Conservation (phyloP, 2,329 filamentous ascomycete species). For the Diplodia sapinea region DNA sequence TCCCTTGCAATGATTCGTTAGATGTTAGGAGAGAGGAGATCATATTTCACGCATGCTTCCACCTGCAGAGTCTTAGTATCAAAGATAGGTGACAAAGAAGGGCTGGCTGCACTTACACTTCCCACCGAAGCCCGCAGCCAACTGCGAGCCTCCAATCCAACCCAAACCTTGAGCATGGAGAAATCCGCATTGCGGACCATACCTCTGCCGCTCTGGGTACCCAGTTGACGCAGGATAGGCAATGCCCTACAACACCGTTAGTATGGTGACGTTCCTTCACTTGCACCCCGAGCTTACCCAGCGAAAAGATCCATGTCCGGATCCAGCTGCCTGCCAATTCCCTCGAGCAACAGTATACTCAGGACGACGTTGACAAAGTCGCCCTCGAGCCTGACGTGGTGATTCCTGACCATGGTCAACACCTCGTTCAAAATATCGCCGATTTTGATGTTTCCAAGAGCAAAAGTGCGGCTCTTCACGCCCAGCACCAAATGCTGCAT, state of each 20-base stretch:
- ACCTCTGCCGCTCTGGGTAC: constrained; percentile 69
- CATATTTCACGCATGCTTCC: constrained; percentile 88
- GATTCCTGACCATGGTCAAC: constrained; percentile 84
- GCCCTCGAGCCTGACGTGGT: constrained; percentile 93
- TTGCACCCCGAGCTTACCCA: constrained; percentile 56
- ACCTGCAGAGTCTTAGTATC: constrained; percentile 58
- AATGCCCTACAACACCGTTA: constrained; percentile 65
- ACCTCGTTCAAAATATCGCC: constrained; percentile 93
- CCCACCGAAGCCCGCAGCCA: constrained; percentile 91
- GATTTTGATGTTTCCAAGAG: constrained; percentile 92
- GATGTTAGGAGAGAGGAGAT: constrained; percentile 85
- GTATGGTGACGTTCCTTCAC: neutral
- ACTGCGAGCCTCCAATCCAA: constrained; percentile 83
- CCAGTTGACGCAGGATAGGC: constrained; percentile 86
- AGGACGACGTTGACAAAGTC: constrained; percentile 99
- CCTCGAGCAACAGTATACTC: constrained; percentile 89
- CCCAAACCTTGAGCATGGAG: constrained; percentile 86
- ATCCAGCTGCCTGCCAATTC: constrained; percentile 86
- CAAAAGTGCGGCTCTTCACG: constrained; percentile 89
- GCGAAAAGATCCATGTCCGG: constrained; percentile 86
- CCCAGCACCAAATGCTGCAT: constrained; percentile 96
- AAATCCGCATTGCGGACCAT: constrained; percentile 57
- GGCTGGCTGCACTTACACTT: constrained; percentile 64
- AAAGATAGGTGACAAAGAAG: constrained; percentile 20
- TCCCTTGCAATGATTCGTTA: constrained; percentile 47